Evolutionary conservation across 805 yeast genomes (phyloP).

Genomic region (Hermanozyma aechmeae): DNA sequence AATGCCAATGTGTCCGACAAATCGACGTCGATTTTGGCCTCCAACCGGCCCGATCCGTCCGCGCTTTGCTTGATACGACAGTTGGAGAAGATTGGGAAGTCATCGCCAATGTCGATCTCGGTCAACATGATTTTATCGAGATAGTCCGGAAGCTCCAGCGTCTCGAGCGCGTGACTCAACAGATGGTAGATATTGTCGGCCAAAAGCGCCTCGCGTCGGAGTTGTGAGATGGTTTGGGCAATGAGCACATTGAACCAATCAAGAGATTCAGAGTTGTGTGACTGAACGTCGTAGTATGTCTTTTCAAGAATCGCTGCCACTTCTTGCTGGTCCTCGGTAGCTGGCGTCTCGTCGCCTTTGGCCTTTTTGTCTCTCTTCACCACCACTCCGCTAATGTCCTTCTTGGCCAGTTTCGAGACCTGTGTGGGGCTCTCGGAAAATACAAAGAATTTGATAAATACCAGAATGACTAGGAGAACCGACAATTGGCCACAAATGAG

Average conservation of each 20-base stretch:
- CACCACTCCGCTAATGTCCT: constrained; percentile 24
- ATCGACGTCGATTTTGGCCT: constrained; percentile 88
- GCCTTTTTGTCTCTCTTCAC: constrained; percentile 22
- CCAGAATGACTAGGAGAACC: constrained; percentile 51
- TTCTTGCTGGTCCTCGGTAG: constrained; percentile 10
- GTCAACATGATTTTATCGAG: constrained; percentile 70
- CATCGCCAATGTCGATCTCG: constrained; percentile 89
- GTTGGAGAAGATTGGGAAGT: constrained; percentile 89
- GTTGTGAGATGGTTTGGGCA: constrained; percentile 82
- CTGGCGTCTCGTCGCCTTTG: constrained; percentile 3
- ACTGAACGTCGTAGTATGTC: constrained; percentile 83
- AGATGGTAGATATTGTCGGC: constrained; percentile 81
- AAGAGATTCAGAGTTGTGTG: constrained; percentile 80
- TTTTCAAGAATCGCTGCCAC: constrained; percentile 63
- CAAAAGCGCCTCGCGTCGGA: constrained; percentile 79
- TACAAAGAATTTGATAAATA: constrained; percentile 67
- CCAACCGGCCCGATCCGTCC: constrained; percentile 45
- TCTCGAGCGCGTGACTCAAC: constrained; percentile 54
- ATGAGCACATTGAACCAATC: constrained; percentile 96
- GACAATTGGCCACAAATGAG: constrained; percentile 65
- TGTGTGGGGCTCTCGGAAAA: constrained; percentile 56
- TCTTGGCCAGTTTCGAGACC: constrained; percentile 10
- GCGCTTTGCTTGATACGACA: constrained; percentile 67
- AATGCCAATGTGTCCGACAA: constrained; percentile 77
- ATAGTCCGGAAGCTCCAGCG: constrained; percentile 67